A percentile compares a stretch with the other conserved stretches of the same genome.
Evolutionary conservation across 345 rosid species (phyloP).

Genomic region (Psidium friedrichsthalianum): DNA sequence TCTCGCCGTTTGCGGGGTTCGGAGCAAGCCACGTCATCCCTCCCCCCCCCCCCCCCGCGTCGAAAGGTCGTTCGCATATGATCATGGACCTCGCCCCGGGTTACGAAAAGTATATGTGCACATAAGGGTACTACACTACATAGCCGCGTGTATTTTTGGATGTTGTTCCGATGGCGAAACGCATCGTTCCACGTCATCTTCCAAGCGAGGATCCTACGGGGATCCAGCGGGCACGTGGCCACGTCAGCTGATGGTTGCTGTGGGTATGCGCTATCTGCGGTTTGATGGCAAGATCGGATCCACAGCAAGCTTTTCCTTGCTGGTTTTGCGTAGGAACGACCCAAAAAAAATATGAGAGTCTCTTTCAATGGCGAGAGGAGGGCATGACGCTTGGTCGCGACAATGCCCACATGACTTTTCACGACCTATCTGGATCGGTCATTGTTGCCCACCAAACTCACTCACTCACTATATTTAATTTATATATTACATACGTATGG

Average conservation of each 20-base stretch:
- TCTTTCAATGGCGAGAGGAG: background rate
- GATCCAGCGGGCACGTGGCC: constrained; percentile 34
- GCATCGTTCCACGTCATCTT: background rate
- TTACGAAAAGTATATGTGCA: too few relatives aligned
- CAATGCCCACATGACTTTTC: too few relatives aligned
- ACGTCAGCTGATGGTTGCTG: constrained; percentile 5
- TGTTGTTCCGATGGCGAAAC: background rate
- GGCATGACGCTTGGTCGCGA: too few relatives aligned
- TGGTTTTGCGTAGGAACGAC: too few relatives aligned
- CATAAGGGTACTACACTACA: too few relatives aligned
- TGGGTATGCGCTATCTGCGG: background rate
- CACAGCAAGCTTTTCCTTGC: too few relatives aligned
- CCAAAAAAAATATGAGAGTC: background rate
- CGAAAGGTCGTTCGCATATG: too few relatives aligned
- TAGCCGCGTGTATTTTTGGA: too few relatives aligned
- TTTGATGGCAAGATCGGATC: background rate
- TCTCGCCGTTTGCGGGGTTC: background rate
- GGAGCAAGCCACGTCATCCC: too few relatives aligned
- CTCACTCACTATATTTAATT: background rate
- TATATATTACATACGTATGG: too few relatives aligned
- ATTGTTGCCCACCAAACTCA: background rate
- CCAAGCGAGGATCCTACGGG: background rate
- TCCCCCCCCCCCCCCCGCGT: too few relatives aligned
- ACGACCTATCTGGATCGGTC: background rate
- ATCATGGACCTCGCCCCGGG: too few relatives aligned